Evolutionary conservation across 1,139 yeast genomes (phyloP).

Genomic region (Chernovozyma aurita): DNA sequence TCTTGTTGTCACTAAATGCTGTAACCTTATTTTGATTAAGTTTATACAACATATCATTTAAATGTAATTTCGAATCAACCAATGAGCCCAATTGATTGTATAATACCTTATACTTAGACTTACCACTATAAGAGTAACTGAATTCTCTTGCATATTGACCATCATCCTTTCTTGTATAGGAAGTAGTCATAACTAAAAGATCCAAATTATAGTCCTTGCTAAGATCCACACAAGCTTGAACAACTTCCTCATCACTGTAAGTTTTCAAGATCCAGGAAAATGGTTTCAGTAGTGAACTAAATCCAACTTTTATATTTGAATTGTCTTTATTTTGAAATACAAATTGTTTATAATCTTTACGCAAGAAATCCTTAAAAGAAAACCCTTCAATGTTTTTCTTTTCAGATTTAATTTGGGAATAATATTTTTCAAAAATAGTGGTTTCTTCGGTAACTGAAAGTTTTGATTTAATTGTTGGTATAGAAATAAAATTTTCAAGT

Average conservation of each 20-base stretch:
- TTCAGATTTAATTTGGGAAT: slow-evolving; percentile 41
- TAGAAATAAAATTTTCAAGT: not conserved
- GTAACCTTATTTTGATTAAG: slow-evolving; percentile 14
- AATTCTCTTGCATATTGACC: slow-evolving; percentile 55
- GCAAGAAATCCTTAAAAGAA: slow-evolving; percentile 53
- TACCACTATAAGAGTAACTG: slow-evolving; percentile 29
- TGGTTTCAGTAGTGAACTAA: slow-evolving; percentile 70
- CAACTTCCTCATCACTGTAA: slow-evolving; percentile 30
- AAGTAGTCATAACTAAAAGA: slow-evolving; percentile 56
- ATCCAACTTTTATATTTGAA: slow-evolving; percentile 46
- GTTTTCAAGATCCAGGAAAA: slow-evolving; percentile 49
- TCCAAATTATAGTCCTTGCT: slow-evolving; percentile 43
- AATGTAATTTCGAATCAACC: slow-evolving; percentile 15
- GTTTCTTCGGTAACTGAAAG: not conserved
- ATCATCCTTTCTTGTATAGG: slow-evolving; percentile 43
- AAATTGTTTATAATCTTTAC: slow-evolving; percentile 84
- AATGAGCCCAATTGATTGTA: slow-evolving; percentile 11
- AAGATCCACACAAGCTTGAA: slow-evolving; percentile 32
- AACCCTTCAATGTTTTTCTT: slow-evolving; percentile 65
- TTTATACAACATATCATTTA: slow-evolving; percentile 19
- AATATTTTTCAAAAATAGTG: slow-evolving; percentile 19
- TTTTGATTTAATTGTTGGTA: slow-evolving; percentile 8
- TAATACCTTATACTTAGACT: slow-evolving; percentile 7
- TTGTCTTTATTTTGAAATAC: slow-evolving; percentile 31
- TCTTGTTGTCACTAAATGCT: slow-evolving; percentile 16